Evolutionary conservation across 1,284 basidiomycete species (phyloP), one percentile per base, ranked within the genome.

Genomic region (Volvariella surrecta): DNA sequence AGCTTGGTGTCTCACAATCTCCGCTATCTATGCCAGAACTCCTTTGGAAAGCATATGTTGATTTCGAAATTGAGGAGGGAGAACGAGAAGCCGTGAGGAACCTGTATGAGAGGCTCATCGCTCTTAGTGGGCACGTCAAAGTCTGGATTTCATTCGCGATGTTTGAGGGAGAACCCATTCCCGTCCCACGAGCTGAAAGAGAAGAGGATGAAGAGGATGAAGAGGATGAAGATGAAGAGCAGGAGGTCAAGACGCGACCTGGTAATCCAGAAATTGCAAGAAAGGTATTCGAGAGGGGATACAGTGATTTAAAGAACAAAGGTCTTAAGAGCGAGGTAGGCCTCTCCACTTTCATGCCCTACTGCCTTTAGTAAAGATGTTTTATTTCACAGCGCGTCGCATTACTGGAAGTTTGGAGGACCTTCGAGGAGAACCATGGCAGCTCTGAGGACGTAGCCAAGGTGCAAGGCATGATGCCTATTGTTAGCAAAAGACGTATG

Each of bases 11-110:
- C n/a, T 72, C 84, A 2, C 96, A 99, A 57, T 64, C 75, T 0
- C 81, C 83, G n/a, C 72, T 99, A 32, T 93, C 96, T 45, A 98
- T 98, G 92, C 96, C 96, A 2, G 96, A 99, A 62, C 73, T 97
- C 9, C 74, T 97, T n/a, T 95, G 92, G 92, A 94, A 93, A 59
- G 89, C 91, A 3, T 99, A 93, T 63, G 92, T 99, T 66, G 95
- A 99, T 65, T 92, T 93, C 53, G 92, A 95, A 63, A 86, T 91
- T 52, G 91, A 94, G 51, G 92, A 96, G 61, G 88, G 92, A 50
- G 92, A 98, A 56, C 80, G 92, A 45, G 89, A 89, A 50, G 76
- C 79, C 28, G 87, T 89, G 1, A 73, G 94, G 21, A 71, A 74
- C n/a, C 61, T 99, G 43, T 99, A 96, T 62, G 93, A 98, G 66